phyloP scores from a whole-genome alignment of 1,139 yeast species.

The Candida neerlandica region DNA sequence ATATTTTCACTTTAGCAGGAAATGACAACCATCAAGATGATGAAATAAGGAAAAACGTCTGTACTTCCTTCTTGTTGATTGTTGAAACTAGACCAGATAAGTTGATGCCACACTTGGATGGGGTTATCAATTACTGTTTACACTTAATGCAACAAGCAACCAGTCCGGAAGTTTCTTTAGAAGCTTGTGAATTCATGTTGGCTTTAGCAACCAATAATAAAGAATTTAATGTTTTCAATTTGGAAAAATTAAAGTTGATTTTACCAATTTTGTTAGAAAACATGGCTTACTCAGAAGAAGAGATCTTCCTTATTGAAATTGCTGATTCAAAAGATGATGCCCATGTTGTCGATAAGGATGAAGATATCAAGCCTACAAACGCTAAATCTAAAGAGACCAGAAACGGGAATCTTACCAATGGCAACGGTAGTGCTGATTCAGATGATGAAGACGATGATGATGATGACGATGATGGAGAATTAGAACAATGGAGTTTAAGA shows the following conservation, averaged over 20 bases:
- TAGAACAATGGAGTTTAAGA: constrained; percentile 85
- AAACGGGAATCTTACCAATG: constrained; percentile 9
- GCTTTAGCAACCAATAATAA: constrained; percentile 67
- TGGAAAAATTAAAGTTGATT: constrained; percentile 56
- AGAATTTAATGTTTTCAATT: constrained; percentile 52
- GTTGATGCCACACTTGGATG: constrained; percentile 76
- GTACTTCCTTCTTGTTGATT: constrained; percentile 74
- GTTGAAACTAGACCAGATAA: constrained; percentile 82
- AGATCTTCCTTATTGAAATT: constrained; percentile 67
- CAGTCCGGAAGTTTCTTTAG: constrained; percentile 75
- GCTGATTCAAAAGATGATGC: constrained; percentile 74
- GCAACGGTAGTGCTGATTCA: constrained; percentile 20
- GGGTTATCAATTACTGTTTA: constrained; percentile 80
- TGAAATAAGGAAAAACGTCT: constrained; percentile 71
- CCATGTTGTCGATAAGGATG: constrained; percentile 71
- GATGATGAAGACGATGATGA: constrained; percentile 56
- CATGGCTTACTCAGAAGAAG: constrained; percentile 89
- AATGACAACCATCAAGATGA: constrained; percentile 46
- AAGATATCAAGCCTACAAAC: constrained; percentile 81
- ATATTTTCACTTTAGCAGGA: constrained; percentile 64
- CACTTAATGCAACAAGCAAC: constrained; percentile 68
- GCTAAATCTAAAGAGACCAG: constrained; percentile 74
- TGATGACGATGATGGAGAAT: constrained; percentile 60
- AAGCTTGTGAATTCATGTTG: constrained; percentile 90
- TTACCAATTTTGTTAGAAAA: constrained; percentile 76